Evolutionary conservation across 139 green algal genomes (phyloP).

Genomic region (Zygnema cylindricum): DNA sequence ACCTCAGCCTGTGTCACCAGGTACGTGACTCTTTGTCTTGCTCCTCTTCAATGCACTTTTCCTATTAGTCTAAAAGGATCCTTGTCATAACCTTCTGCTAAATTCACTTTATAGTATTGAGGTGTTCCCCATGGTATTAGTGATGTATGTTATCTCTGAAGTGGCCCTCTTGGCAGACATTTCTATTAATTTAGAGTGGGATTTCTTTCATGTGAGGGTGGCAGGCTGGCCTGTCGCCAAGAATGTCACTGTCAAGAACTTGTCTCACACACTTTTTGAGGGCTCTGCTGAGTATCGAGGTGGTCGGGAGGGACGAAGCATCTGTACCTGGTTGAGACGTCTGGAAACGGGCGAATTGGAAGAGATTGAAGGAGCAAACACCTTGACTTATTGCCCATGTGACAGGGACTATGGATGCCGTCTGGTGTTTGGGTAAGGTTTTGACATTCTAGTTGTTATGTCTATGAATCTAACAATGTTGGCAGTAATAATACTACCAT

Average conservation of each 20-base stretch:
- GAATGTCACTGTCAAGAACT: slow-evolving; percentile 24
- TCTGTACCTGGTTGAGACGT: slow-evolving; percentile 18
- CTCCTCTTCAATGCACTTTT: background rate
- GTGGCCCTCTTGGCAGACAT: no score
- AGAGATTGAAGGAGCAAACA: background rate
- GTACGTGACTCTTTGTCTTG: background rate
- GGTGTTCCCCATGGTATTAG: no score
- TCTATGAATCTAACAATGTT: no score
- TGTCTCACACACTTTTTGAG: slow-evolving; percentile 10
- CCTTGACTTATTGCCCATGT: background rate
- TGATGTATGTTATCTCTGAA: no score
- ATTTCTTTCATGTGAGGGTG: no score
- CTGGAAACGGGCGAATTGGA: slow-evolving; percentile 1
- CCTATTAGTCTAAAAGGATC: no score
- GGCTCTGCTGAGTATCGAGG: slow-evolving; percentile 13
- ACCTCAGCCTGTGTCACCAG: slow-evolving; percentile 11
- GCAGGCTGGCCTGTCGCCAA: background rate
- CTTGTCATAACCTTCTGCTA: no score
- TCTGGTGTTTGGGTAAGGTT: slow-evolving; percentile 12
- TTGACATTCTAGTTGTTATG: background rate
- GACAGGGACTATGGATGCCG: slow-evolving; percentile 9
- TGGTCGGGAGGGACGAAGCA: slow-evolving; percentile 4
- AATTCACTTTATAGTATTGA: no score
- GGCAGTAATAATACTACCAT: no score
- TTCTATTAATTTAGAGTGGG: no score